phyloP scores from a whole-genome alignment of 495 filamentous ascomycete genomes.

The Penicillium canariense region DNA sequence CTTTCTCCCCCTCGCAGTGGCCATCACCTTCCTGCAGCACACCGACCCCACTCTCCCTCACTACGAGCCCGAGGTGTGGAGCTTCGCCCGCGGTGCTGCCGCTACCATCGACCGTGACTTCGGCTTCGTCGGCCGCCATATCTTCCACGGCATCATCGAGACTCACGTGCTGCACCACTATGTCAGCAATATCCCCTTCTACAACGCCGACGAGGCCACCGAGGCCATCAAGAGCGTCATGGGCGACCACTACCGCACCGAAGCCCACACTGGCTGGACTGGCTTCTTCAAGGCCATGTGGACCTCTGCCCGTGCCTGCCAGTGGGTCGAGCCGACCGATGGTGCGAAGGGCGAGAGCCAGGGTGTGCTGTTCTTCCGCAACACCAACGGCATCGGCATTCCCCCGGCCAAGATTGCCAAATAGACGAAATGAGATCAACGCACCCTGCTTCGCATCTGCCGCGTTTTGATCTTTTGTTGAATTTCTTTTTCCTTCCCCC shows the following conservation, averaged over 20 bases:
- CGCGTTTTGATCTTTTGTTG: neutral
- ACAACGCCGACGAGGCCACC: slow-evolving; percentile 59
- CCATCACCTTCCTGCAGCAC: slow-evolving; percentile 62
- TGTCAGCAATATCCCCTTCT: slow-evolving; percentile 61
- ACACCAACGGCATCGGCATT: slow-evolving; percentile 70
- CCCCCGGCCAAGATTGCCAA: slow-evolving; percentile 53
- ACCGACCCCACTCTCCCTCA: slow-evolving; percentile 59
- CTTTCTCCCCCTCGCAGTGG: slow-evolving; percentile 39
- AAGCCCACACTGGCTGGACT: slow-evolving; percentile 48
- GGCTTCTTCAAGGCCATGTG: slow-evolving; percentile 57
- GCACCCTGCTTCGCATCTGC: neutral
- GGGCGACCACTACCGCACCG: slow-evolving; percentile 55
- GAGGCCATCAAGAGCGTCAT: slow-evolving; percentile 58
- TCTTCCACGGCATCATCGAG: slow-evolving; percentile 62
- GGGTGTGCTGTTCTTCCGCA: slow-evolving; percentile 56
- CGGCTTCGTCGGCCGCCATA: slow-evolving; percentile 56
- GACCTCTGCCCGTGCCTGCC: slow-evolving; percentile 51
- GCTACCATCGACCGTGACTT: slow-evolving; percentile 62
- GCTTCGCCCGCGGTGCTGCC: slow-evolving; percentile 55
- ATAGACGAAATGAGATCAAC: slow-evolving; percentile 24
- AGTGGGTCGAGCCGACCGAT: slow-evolving; percentile 62
- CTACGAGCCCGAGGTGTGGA: slow-evolving; percentile 55
- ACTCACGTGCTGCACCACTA: slow-evolving; percentile 62
- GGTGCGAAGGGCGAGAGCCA: slow-evolving; percentile 56
- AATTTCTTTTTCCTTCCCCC: neutral